Evolutionary conservation across 176 grass and related monocot genomes (phyloP).

Genomic region (Oryza nivara): DNA sequence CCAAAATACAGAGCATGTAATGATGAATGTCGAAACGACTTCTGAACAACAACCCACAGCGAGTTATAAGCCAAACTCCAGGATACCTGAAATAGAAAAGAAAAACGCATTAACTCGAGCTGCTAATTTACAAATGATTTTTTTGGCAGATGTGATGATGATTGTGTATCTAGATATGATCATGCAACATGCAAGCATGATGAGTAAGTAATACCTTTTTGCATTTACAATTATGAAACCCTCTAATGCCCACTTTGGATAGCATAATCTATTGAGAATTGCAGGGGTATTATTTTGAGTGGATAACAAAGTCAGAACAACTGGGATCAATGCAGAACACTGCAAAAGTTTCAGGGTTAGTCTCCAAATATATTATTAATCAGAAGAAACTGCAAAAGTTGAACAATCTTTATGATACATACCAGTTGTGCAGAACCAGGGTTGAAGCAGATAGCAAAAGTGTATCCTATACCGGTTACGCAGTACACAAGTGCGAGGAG

Average conservation of each 20-base stretch:
- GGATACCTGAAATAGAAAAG: constrained; percentile 60
- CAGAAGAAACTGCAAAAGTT: neutral
- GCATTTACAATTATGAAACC: constrained; percentile 84
- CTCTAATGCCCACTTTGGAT: constrained; percentile 86
- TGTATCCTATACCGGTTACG: constrained; percentile 84
- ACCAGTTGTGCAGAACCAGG: constrained; percentile 84
- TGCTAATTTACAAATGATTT: neutral
- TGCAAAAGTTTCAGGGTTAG: constrained; percentile 37
- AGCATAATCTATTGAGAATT: constrained; percentile 61
- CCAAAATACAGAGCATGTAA: constrained; percentile 62
- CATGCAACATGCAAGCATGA: neutral
- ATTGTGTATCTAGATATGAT: neutral
- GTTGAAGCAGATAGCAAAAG: constrained; percentile 79
- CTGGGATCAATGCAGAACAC: constrained; percentile 78
- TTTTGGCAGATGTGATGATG: neutral
- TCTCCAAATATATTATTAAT: neutral
- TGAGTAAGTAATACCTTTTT: constrained; percentile 47
- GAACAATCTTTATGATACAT: neutral
- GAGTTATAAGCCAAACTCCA: constrained; percentile 96
- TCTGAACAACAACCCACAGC: constrained; percentile 60
- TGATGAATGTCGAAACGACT: constrained; percentile 68
- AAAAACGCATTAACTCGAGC: neutral
- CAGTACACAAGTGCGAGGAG: constrained; percentile 83
- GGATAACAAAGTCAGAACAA: constrained; percentile 75
- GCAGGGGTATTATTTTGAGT: constrained; percentile 59